Evolutionary conservation across 768 basidiomycete genomes (phyloP).

Genomic region (Xerocomellus chrysenteron): DNA sequence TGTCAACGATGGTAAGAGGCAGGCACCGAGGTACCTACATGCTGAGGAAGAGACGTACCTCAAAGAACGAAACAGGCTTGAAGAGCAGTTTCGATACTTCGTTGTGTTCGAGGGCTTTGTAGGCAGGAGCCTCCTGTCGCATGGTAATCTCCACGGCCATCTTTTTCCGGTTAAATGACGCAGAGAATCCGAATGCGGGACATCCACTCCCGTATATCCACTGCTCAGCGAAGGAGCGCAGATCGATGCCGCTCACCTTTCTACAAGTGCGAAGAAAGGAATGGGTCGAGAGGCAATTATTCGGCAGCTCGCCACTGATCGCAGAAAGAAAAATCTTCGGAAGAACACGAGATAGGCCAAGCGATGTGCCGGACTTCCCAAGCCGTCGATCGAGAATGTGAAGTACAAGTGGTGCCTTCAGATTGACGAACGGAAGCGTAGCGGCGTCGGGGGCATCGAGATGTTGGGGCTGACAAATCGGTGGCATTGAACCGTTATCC

Average conservation of each 20-base stretch:
- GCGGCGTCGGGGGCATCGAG: slow-evolving; percentile 82
- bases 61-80: slow-evolving; percentile 90
- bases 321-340: slow-evolving; percentile 95
- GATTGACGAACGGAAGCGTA: slow-evolving; percentile 82
- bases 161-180: slow-evolving; percentile 94
- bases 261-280: slow-evolving; percentile 88
- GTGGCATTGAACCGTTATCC: slow-evolving; percentile 87
- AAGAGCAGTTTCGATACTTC: slow-evolving; percentile 63
- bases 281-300: slow-evolving; percentile 85
- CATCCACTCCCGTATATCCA: slow-evolving; percentile 99
- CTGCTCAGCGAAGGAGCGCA: slow-evolving; percentile 91
- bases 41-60: slow-evolving; percentile 46
- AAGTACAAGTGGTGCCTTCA: slow-evolving; percentile 94
- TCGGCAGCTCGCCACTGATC: slow-evolving; percentile 83
- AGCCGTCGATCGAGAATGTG: slow-evolving; percentile 93
- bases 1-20: slow-evolving; percentile 31
- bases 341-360: slow-evolving; percentile 90
- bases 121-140: slow-evolving; percentile 84
- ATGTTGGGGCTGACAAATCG: slow-evolving; percentile 88
- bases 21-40: not conserved
- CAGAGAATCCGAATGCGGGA: slow-evolving; percentile 85
- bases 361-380: slow-evolving; percentile 91
- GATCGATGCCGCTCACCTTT: slow-evolving; percentile 90
- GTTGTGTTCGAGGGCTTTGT: slow-evolving; percentile 60
- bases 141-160: slow-evolving; percentile 98